Base-by-base conservation (phyloP, 306 rosid genomes). In the Parietaria judaica region DNA sequence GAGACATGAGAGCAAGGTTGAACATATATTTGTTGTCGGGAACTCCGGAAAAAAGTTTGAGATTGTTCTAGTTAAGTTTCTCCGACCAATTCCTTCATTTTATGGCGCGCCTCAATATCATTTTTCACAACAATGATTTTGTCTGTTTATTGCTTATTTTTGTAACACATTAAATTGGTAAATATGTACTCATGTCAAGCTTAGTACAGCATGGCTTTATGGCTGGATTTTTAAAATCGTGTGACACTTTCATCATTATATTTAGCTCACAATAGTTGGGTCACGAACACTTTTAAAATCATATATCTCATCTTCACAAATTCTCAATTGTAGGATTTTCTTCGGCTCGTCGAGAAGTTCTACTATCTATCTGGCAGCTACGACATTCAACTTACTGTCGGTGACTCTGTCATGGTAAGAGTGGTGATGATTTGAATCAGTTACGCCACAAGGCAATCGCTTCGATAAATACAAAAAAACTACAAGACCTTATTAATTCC, bases 371-470 rank as follows among this genome's bases (percentile, higher is more conserved):
- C 99, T 0, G 97, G 97, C 65, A 82, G 64, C 63, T 94, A 94
- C 75, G 99, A 79, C 66, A 75, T 89, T 76, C 89, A 89, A 71
- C 76, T 94, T 65, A 84, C 89, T 44, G 86, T 94, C 72, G 99
- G 99, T 31, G 99, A 94, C 76, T 75, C 94, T 68, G 86, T 81
- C 76, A 94, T 94, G 99, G 99, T 94, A 83, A 64, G 77, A 72
- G n/a, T 67, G 51, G 37, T 23, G 31, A 23, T 23, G 31, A 23
- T 23, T 23, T 23, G 31, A 23, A 23, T 23, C 31, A 23, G 31
- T 23, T 23, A 23, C 31, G 31, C 31, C 31, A 23, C 31, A 23
- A 23, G 31, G 31, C 31, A 23, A 23, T 23, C 31, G 31, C 31
- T 23, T 23, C 31, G 31, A 23, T 23, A 23, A 23, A 23, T 23